Base-by-base conservation (phyloP, 2,329 filamentous ascomycete species). In the Chrysoporthe austroafricana region DNA sequence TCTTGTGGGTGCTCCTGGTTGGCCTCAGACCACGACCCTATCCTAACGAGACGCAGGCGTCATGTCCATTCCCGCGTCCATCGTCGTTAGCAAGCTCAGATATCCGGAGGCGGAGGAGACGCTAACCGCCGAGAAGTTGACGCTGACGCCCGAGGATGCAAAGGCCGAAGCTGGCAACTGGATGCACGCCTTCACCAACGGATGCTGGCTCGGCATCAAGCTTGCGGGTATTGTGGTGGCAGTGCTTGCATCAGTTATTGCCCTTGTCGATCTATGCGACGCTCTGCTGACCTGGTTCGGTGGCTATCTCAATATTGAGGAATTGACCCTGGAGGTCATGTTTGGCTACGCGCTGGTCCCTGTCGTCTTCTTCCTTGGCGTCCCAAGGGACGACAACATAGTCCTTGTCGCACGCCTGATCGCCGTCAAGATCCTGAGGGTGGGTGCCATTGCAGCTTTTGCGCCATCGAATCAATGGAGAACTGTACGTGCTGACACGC, bases 41-140 rank as follows among this genome's bases (percentile, higher is more conserved):
- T n/a, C 13, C 63, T 58, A 36, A 50, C 50, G 26, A 18, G 26
- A 34, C 4, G 2, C 26, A 64, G 63, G 63, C 48, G 56, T 97
- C 77, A 97, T 97, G 94, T 94, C 91, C 73, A 97, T 97, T 71
- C 94, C 94, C 0, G 94, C 94, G 1, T 96, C 93, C 3, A 85
- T 97, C 16, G 94, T 94, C 62, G 90, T 96, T 70, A 95, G 91
- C 71, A 97, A 97, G 82, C 85, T 97, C 74, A 91, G 94, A 67
- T 97, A 91, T 77, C 94, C 94, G 2, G 94, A 97, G 81, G 90
- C 88, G 3, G 93, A 97, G 78, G 91, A 95, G 79, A 92, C 93
- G 0, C 83, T 97, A 46, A 97, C 94, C 0, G 93, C 66, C 88
- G 89, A 21, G 90, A 96, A 42, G 88, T 95, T 54, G 87, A 97